Base-by-base conservation (phyloP, 179 eudicot genomes). In the Silene coronaria region DNA sequence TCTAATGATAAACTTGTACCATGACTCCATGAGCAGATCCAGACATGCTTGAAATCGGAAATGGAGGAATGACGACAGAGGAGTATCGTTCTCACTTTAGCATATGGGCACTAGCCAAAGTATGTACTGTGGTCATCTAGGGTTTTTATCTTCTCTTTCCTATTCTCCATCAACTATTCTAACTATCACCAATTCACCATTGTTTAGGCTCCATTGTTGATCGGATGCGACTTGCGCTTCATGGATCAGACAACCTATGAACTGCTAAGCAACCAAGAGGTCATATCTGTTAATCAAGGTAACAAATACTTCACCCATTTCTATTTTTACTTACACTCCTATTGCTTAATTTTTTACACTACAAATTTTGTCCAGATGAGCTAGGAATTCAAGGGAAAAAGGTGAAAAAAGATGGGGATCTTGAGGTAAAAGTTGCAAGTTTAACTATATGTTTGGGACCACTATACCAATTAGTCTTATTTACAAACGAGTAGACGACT, bases 41-140 rank as follows among this genome's bases (percentile, higher is more conserved):
- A 4, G 96, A 92, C 78, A 92, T 92, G 97, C 82, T 92, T 61
- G 97, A 92, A 83, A 89, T 92, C 22, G 97, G 96, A 19, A 92
- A 92, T 63, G 97, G 94, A 73, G 90, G 92, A 42, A 92, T 92
- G 97, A 86, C 84, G 26, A 63, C 66, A 0, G 80, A 83, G 38
- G 97, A 92, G 78, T 92, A 92, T 38, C 90, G 93, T 42, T 86
- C 96, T 14, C 97, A 92, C 81, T 92, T 92, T 70, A 90, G 96
- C 86, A 89, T 92, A 69, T 92, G 97, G 97, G 96, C 97, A 46
- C 77, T 92, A 71, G 82, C 67, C 4, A 90, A 92, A 80, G 97
- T 90, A 82, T 2, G 19, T 53, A n/a, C 51, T 45, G 51, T 45
- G 51, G 8, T 12, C 51, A 45, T 12, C 16, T 19, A 1, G 48